phyloP scores from a whole-genome alignment of 1,139 yeast genomes.

The Saccharomycopsis hybrid region DNA sequence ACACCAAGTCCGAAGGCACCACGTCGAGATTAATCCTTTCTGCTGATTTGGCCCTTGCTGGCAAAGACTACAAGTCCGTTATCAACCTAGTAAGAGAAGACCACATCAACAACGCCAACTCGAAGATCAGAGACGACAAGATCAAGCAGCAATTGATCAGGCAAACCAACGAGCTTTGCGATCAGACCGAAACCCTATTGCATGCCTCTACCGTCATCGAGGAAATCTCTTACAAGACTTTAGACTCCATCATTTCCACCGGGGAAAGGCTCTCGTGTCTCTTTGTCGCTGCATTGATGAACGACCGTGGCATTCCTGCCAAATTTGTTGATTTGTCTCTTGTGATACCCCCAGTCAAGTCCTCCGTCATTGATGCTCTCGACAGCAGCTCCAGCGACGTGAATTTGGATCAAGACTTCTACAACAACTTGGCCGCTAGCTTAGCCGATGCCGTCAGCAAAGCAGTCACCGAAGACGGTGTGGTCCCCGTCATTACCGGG shows the following conservation, averaged over 20 bases:
- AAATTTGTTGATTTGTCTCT: constrained; percentile 73
- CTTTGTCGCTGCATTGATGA: constrained; percentile 79
- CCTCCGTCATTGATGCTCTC: constrained; percentile 3
- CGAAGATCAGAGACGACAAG: constrained; percentile 39
- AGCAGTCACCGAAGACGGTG: constrained; percentile 33
- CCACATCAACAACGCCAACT: constrained; percentile 69
- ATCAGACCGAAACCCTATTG: constrained; percentile 59
- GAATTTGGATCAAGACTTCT: constrained; percentile 63
- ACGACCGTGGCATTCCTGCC: constrained; percentile 73
- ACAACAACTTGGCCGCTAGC: constrained; percentile 51
- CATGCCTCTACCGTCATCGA: constrained; percentile 89
- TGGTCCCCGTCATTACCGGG: constrained; percentile 87
- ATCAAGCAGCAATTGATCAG: constrained; percentile 44
- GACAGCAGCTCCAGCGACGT: constrained; percentile 36
- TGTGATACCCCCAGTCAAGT: constrained; percentile 50
- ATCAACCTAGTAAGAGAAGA: constrained; percentile 66
- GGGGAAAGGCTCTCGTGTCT: constrained; percentile 92
- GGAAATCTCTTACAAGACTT: constrained; percentile 81
- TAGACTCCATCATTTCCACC: constrained; percentile 84
- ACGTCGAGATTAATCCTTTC: constrained; percentile 77
- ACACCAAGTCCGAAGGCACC: constrained; percentile 91
- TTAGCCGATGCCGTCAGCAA: constrained; percentile 51
- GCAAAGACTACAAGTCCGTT: constrained; percentile 42
- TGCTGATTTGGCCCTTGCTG: constrained; percentile 65
- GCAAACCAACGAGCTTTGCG: constrained; percentile 60